phyloP scores from a whole-genome alignment of 1,284 basidiomycete species.

The Volvariella volvacea region DNA sequence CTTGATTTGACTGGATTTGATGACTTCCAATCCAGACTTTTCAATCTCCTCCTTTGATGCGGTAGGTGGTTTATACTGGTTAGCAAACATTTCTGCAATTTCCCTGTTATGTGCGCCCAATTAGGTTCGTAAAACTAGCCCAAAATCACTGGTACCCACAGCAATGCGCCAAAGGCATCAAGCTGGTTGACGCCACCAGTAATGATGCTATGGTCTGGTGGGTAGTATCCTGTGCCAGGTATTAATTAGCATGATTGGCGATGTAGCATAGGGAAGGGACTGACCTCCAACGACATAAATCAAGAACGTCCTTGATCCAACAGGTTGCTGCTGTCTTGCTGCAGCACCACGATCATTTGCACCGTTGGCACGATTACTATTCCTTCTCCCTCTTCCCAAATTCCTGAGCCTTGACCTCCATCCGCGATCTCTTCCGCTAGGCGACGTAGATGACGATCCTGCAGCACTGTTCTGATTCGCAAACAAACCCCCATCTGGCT shows the following conservation, averaged over 20 bases:
- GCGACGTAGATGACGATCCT: neutral
- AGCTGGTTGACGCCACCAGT: constrained; percentile 64
- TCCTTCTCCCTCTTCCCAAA: constrained; percentile 31
- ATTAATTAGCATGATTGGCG: constrained; percentile 1
- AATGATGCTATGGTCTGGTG: constrained; percentile 79
- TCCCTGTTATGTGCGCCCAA: constrained; percentile 39
- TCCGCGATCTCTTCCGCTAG: neutral
- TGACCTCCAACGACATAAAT: constrained; percentile 77
- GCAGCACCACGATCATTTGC: constrained; percentile 33
- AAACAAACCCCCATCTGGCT: neutral
- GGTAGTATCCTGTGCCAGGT: constrained; percentile 65
- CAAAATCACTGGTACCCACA: constrained; percentile 35
- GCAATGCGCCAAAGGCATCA: constrained; percentile 71
- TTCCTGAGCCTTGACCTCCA: constrained; percentile 2
- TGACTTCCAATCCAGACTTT: constrained; percentile 68
- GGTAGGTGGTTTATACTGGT: constrained; percentile 70
- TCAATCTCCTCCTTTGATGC: constrained; percentile 78
- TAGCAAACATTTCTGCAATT: constrained; percentile 68
- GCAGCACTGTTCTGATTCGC: constrained; percentile 6
- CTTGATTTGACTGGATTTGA: constrained; percentile 49
- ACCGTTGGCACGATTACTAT: constrained; percentile 49
- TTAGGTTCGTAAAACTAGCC: constrained; percentile 7
- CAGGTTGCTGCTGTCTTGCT: neutral
- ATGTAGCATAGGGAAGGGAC: neutral
- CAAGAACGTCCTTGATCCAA: constrained; percentile 62